Evolutionary conservation across 169 alveolate species (phyloP).

Genomic region (Theileria luwenshuni): DNA sequence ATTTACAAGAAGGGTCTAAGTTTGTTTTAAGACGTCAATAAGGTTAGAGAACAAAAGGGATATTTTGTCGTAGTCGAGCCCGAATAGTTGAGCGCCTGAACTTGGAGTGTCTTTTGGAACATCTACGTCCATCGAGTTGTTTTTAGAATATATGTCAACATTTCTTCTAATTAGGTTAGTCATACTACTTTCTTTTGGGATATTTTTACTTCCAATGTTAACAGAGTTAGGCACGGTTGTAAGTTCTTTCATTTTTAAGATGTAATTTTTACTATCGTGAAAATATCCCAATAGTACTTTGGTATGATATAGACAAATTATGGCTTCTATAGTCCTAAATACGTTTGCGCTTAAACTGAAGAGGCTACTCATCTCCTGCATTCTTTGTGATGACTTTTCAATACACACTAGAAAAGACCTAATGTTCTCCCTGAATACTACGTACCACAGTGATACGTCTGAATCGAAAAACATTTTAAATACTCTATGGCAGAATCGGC

Average conservation of each 20-base stretch:
- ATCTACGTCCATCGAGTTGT: background rate
- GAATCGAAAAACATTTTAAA: slow-evolving; percentile 63
- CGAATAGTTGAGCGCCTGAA: background rate
- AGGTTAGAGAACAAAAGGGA: background rate
- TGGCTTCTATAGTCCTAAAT: slow-evolving; percentile 50
- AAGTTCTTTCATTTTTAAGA: too few relatives aligned
- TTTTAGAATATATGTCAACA: background rate
- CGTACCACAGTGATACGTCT: slow-evolving; percentile 68
- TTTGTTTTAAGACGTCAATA: background rate
- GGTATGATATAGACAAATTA: slow-evolving; percentile 32
- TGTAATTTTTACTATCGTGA: too few relatives aligned
- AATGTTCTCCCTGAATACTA: slow-evolving; percentile 48
- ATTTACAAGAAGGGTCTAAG: too few relatives aligned
- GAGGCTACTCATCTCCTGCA: slow-evolving; percentile 48
- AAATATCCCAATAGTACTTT: slow-evolving; percentile 20
- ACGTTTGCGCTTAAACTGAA: slow-evolving; percentile 31
- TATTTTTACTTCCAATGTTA: too few relatives aligned
- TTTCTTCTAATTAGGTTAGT: too few relatives aligned
- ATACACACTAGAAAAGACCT: slow-evolving; percentile 28
- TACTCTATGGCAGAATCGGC: slow-evolving; percentile 58
- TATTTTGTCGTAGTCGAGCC: background rate
- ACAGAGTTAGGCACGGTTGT: too few relatives aligned
- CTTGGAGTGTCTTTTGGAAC: background rate
- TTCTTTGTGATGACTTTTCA: slow-evolving; percentile 29
- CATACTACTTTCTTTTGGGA: too few relatives aligned